Percentiles rank a stretch among this genome's conserved stretches.
Conservation (phyloP, 192 early-diverging fungal species). For the Physocladia obscura region DNA sequence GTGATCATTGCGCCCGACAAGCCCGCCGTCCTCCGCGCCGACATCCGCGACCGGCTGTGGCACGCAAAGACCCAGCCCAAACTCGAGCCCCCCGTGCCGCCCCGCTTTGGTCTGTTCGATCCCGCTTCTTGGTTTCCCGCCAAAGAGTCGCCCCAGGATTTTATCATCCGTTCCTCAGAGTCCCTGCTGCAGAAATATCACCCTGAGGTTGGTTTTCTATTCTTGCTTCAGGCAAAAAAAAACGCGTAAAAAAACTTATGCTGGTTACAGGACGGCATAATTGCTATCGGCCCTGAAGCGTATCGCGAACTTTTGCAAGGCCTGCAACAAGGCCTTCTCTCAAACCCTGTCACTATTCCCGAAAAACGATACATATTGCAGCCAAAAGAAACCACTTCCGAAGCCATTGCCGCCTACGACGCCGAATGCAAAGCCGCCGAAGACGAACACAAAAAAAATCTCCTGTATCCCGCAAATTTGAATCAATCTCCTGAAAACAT, state of each 20-base stretch:
- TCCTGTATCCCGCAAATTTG: neutral
- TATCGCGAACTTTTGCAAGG: conserved; percentile 19
- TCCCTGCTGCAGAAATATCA: neutral
- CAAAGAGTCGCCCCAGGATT: conserved; percentile 13
- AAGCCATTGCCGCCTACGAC: neutral
- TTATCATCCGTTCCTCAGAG: neutral
- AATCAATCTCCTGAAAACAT: neutral
- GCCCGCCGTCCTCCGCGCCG: conserved; percentile 9
- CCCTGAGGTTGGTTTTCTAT: conserved; percentile 1
- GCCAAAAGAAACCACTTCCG: neutral
- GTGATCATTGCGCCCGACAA: neutral
- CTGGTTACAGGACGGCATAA: conserved; percentile 6
- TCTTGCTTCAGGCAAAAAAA: neutral
- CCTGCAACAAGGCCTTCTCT: neutral
- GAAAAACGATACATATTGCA: conserved; percentile 13
- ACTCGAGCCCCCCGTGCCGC: neutral
- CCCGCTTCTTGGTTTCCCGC: neutral
- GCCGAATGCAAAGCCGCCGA: conserved; percentile 2
- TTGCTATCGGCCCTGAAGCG: conserved; percentile 19
- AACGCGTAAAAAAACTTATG: neutral
- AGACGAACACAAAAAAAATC: neutral
- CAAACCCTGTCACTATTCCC: neutral
- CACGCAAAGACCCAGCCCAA: conserved; percentile 4
- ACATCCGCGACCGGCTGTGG: conserved; percentile 7
- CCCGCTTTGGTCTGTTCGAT: neutral